Percentiles rank a stretch among this genome's conserved stretches.
phyloP scores from a whole-genome alignment of 1,284 basidiomycete genomes.

The Sphaerobolus stellatus region DNA sequence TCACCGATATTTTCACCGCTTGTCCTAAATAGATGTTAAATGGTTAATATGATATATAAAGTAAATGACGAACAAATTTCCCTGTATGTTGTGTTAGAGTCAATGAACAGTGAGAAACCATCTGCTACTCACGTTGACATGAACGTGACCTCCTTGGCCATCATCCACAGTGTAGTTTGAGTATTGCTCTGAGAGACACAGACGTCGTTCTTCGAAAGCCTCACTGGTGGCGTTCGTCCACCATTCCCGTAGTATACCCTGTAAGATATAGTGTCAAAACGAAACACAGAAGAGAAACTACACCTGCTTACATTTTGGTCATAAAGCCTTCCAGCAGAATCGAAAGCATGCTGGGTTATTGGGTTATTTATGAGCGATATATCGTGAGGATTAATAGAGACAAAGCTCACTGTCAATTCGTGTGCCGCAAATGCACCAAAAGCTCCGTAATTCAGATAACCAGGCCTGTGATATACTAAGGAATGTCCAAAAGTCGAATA shows the following conservation, averaged over 20 bases:
- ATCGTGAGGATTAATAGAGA: not conserved
- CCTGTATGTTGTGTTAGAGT: constrained; percentile 40
- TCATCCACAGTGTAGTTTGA: constrained; percentile 83
- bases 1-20: constrained; percentile 92
- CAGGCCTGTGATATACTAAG: constrained; percentile 58
- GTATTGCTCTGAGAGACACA: constrained; percentile 90
- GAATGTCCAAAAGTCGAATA: constrained; percentile 5
- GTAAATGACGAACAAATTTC: constrained; percentile 57
- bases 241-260: constrained; percentile 84
- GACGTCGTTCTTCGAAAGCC: constrained; percentile 80
- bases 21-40: constrained; percentile 47
- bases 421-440: constrained; percentile 90
- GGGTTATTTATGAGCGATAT: constrained; percentile 4
- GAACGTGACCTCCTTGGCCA: constrained; percentile 77
- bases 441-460: constrained; percentile 87
- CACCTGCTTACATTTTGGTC: constrained; percentile 48
- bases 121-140: constrained; percentile 86
- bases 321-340: constrained; percentile 84
- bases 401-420: constrained; percentile 69
- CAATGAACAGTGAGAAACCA: not conserved
- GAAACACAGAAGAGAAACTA: not conserved
- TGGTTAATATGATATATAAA: constrained; percentile 15
- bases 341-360: constrained; percentile 82
- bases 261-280: constrained; percentile 5
- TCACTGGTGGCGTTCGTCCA: constrained; percentile 83